phyloP scores from a whole-genome alignment of 345 rosid species.

The Combretum micranthum region DNA sequence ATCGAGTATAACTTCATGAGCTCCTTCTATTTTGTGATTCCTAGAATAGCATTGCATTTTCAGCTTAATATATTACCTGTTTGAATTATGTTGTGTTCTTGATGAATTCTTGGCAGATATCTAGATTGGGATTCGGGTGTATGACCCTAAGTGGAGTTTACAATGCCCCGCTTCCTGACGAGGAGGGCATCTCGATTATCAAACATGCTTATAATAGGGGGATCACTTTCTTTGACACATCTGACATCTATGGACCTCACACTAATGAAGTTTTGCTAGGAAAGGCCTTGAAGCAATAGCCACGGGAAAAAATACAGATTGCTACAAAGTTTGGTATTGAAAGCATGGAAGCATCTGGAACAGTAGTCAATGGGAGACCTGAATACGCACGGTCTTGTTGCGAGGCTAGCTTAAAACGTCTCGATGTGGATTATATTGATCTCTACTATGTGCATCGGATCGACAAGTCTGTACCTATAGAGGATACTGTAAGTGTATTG shows the following conservation, averaged over 20 bases:
- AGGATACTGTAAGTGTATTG: constrained; percentile 16
- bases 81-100: no score
- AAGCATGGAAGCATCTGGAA: neutral
- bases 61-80: no score
- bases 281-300: constrained; percentile 22
- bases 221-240: constrained; percentile 14
- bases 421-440: constrained; percentile 27
- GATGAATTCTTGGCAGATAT: constrained; percentile 2
- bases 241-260: constrained; percentile 1
- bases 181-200: constrained; percentile 9
- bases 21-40: no score
- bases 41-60: no score
- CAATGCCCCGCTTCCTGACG: constrained; percentile 12
- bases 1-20: no score
- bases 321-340: constrained; percentile 24
- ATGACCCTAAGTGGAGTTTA: constrained; percentile 11
- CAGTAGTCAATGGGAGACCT: neutral
- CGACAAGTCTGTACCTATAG: constrained; percentile 22
- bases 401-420: constrained; percentile 21
- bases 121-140: constrained; percentile 13
- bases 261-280: constrained; percentile 10
- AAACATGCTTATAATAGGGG: constrained; percentile 5
- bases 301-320: constrained; percentile 22
- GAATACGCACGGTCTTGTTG: constrained; percentile 12
- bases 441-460: constrained; percentile 26